Base-by-base conservation (phyloP, 768 basidiomycete species). In the Pulveroboletus sp. region DNA sequence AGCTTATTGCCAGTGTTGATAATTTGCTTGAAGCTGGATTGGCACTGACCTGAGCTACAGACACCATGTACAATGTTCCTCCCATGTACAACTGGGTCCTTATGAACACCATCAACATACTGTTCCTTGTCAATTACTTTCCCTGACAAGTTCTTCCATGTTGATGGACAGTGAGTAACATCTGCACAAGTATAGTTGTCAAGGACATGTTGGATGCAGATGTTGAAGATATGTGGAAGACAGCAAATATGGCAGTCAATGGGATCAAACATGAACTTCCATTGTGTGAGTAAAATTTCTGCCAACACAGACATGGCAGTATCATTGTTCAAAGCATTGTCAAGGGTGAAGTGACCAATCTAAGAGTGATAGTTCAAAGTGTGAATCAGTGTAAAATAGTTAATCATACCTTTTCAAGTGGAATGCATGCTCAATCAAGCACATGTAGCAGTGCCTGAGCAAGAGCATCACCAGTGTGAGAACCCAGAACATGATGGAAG, bases 151-250 rank as follows among this genome's bases (percentile, higher is more conserved):
- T 47, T 47, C 27, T 8, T 34, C 54, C 45, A 55, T 5, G 30
- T 43, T 19, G 7, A 5, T 19, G 27, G 37, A 20, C 34, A 27
- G 2, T 30, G 2, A 4, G 26, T 34, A 31, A 43, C 47, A 22
- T 55, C 17, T 4, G 29, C 40, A 11, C 26, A 3, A 0, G 2
- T 16, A n/a, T 55, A 56, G 3, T 46, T 38, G 19, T 50, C 24
- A 23, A 60, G 38, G 8, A 13, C 13, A 13, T 14, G 34, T 9
- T 35, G 34, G 6, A 46, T 38, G 40, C 49, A 58, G 9, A 61
- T 57, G 44, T 64, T 56, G 13, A 5, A n/a, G 19, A 63, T 58
- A 30, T 63, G 60, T 1, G 60, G 55, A 13, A 64, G 56, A 40
- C 63, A 63, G 31, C 47, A 36, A 22, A 64, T 47, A 6, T 37